A percentile compares a stretch with the other conserved stretches of the same genome.
Evolutionary conservation across 164 flowering plant genomes (phyloP).

Genomic region (Magnolia changhungtana): DNA sequence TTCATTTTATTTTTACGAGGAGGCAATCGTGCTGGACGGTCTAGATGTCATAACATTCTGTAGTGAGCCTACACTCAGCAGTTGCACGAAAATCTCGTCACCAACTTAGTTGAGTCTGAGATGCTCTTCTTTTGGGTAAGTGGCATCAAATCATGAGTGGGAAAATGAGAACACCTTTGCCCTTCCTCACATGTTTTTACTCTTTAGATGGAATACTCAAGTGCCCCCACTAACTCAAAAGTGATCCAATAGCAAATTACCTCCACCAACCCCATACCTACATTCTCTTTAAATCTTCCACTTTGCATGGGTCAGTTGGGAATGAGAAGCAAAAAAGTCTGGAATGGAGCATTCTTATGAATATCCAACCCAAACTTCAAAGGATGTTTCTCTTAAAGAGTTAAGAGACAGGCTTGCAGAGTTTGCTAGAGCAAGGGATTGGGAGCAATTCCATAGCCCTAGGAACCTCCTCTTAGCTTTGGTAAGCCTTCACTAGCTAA

Average conservation of each 20-base stretch:
- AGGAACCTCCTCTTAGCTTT: constrained; percentile 47
- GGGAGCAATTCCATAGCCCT: constrained; percentile 55
- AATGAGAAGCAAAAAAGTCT: background rate
- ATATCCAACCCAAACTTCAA: constrained; percentile 28
- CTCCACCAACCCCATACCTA: background rate
- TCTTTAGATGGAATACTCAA: constrained; percentile 13
- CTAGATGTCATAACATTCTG: background rate
- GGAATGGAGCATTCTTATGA: constrained; percentile 1
- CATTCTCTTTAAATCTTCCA: constrained; percentile 7
- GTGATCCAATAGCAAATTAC: background rate
- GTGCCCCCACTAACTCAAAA: constrained; percentile 28
- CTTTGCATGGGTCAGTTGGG: constrained; percentile 7
- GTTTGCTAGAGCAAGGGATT: constrained; percentile 40
- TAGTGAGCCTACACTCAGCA: background rate
- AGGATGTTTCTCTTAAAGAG: constrained; percentile 42
- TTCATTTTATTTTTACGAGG: background rate
- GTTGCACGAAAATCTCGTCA: background rate
- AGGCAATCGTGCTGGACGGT: background rate
- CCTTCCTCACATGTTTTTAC: constrained; percentile 20
- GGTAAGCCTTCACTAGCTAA: constrained; percentile 16
- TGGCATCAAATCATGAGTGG: constrained; percentile 30
- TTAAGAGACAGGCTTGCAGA: constrained; percentile 50
- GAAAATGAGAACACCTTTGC: constrained; percentile 22
- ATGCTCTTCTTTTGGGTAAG: constrained; percentile 2
- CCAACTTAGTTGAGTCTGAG: background rate